Base-by-base conservation (phyloP, 768 basidiomycete genomes). In the Mycena haematopus region DNA sequence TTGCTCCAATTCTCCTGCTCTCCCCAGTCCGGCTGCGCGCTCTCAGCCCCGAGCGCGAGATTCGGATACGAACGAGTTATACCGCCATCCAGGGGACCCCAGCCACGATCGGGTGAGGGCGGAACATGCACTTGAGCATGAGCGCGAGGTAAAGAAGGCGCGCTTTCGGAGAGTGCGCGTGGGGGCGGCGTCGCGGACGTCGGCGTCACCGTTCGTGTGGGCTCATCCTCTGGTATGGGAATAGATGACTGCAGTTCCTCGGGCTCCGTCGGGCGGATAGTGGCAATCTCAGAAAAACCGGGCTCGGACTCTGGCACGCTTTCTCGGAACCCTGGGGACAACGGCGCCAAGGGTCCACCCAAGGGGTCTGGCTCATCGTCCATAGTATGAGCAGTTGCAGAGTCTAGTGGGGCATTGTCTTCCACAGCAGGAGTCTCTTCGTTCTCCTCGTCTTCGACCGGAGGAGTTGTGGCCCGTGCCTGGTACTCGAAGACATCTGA, bases 321-420 rank as follows among this genome's bases (percentile, higher is more conserved):
- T 72, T 86, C 81, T 66, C 79, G 81, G 73, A 86, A 86, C 6
- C 86, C 86, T n/a, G 84, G 82, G 11, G 78, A 75, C 24, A 56
- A 68, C 14, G 66, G 60, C 8, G 55, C 40, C 55, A 60, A 56
- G 69, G 65, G 44, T 66, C 58, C 49, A 59, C 51, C 22, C 11
- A 45, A 42, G 21, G 60, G 58, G 24, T 54, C 57, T 55, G 58
- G 36, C 36, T 36, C 60, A 24, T 74, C 72, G 42, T 76, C 78
- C 47, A 75, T 75, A 6, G 74, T 69, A n/a, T 70, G 63, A 0
- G 72, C 36, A 36, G 9, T 65, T 6, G 76, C 76, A 29, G 80
- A 75, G 63, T 82, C 80, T 35, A 82, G 72, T 4, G 82, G 81
- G 17, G 51, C 60, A 38, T 80, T 78, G 42, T 73, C 76, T n/a